Evolutionary conservation across 176 grass and related monocot genomes (phyloP), one percentile per base, ranked within the genome.

Genomic region (Otatea glauca): DNA sequence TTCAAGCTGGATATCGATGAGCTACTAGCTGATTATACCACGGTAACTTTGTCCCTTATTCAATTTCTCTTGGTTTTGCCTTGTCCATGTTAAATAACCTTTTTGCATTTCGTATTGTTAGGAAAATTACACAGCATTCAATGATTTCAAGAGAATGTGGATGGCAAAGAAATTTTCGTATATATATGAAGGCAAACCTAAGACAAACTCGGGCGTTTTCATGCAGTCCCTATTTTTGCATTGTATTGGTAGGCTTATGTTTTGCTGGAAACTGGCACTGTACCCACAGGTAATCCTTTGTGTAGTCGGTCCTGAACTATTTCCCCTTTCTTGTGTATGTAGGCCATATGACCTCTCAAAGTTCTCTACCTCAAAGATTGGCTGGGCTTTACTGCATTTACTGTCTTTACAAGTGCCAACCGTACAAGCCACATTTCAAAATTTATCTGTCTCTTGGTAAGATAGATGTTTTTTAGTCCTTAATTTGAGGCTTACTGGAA

Each of bases 361-460:
- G 74, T 73, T 80, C 54, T 74, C 48, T 95, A n/a, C 81, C 77
- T 20, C 82, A 72, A 67, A 90, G 89, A 85, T 89, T 95, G 66
- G 89, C 93, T 88, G 96, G 87, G 17, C 85, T 98, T 25, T 98
- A 98, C 85, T 95, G 93, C 76, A 93, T 98, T 59, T 95, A 98
- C 65, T 98, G 93, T 86, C 89, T 98, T 50, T 90, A 98, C 56
- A 89, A 95, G 83, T 92, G 79, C 64, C 93, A 98, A 86, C 96
- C 96, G n/a, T 98, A 92, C 83, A 86, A 88, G 49, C 89, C 93
- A 69, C 32, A 53, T 59, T 98, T 92, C 74, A 95, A 93, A 79
- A 98, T 98, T 80, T 98, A 98, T 82, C 34, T 95, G 14, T 92
- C 89, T 77, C 48, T 93, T 62, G 89, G 93, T 98, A 90, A 89